A percentile compares a stretch with the other conserved stretches of the same genome.
These are phyloP conservation scores for Xylaria sp. DNA, from an alignment of 2,329 filamentous ascomycete species.

Conservation along the genomic window DNA sequence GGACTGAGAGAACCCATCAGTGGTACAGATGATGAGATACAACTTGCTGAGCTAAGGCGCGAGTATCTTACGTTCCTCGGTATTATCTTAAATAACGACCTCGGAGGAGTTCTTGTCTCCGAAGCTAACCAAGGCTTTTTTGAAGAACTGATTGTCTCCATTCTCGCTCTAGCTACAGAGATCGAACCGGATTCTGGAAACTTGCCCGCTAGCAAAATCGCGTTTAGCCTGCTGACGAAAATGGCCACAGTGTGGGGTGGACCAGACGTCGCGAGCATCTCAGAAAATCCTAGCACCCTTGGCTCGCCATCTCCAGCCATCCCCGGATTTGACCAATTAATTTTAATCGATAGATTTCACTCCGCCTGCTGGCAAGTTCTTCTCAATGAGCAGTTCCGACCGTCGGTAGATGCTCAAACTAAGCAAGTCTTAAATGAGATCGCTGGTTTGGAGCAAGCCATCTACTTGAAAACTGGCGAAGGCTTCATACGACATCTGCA, in stretches of 20 bases:
- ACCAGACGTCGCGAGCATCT: conserved; percentile 74
- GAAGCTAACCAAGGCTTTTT: conserved; percentile 91
- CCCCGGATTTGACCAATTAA: conserved; percentile 88
- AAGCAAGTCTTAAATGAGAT: conserved; percentile 90
- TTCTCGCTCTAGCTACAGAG: conserved; percentile 85
- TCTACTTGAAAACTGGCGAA: conserved; percentile 89
- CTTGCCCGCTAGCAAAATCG: conserved; percentile 72
- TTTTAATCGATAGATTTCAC: conserved; percentile 87
- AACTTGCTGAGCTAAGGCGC: conserved; percentile 87
- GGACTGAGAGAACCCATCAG: conserved; percentile 84
- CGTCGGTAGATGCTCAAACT: conserved; percentile 84
- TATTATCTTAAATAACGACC: conserved; percentile 89
- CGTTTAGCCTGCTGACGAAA: conserved; percentile 82
- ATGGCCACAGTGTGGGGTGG: conserved; percentile 94
- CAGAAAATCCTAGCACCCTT: conserved; percentile 61
- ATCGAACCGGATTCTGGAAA: conserved; percentile 69
- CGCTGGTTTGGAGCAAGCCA: conserved; percentile 84
- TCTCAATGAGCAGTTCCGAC: conserved; percentile 80
- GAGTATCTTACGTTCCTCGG: conserved; percentile 96
- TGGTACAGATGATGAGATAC: conserved; percentile 96
- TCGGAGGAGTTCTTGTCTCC: conserved; percentile 89
- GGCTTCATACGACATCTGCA: conserved; percentile 79
- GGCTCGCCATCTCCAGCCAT: conserved; percentile 69
- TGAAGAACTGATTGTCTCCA: conserved; percentile 84
- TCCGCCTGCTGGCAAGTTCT: conserved; percentile 90